phyloP scores from a whole-genome alignment of 2,329 filamentous ascomycete genomes.

The Pezicula rhizophila region DNA sequence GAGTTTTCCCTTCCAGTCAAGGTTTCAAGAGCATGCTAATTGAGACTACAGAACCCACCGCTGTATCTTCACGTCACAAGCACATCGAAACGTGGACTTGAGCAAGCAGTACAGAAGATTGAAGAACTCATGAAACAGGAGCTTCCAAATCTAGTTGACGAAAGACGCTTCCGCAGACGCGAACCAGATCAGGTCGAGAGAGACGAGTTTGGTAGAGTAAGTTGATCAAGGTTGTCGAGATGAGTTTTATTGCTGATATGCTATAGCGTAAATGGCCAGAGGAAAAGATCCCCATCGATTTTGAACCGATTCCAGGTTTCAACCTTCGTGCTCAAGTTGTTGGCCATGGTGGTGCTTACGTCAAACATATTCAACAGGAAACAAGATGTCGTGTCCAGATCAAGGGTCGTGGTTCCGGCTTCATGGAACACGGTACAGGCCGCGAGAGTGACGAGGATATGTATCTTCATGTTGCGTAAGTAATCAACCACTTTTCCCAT shows the following conservation, averaged over 20 bases:
- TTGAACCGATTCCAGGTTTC: constrained; percentile 90
- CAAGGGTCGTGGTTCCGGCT: constrained; percentile 92
- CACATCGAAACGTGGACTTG: constrained; percentile 84
- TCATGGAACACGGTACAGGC: constrained; percentile 83
- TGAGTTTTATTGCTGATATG: constrained; percentile 11
- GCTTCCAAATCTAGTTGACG: constrained; percentile 89
- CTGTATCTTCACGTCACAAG: constrained; percentile 94
- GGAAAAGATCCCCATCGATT: constrained; percentile 83
- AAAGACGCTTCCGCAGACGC: constrained; percentile 80
- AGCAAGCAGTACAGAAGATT: constrained; percentile 80
- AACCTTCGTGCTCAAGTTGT: constrained; percentile 96
- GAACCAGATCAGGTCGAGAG: constrained; percentile 77
- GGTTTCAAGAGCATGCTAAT: constrained; percentile 10
- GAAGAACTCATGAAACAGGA: constrained; percentile 96
- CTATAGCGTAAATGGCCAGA: constrained; percentile 95
- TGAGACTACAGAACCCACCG: constrained; percentile 68
- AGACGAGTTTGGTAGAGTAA: constrained; percentile 83
- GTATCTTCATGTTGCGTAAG: constrained; percentile 92
- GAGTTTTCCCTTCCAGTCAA: constrained; percentile 33
- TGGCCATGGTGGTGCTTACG: constrained; percentile 87
- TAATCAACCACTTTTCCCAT: constrained; percentile 17
- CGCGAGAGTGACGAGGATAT: constrained; percentile 91
- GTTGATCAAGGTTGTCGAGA: constrained; percentile 21
- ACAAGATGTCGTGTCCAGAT: constrained; percentile 96
- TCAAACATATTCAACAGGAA: constrained; percentile 96